These are phyloP conservation scores for Pseudocercospora cruenta DNA, from an alignment of 2,329 filamentous ascomycete genomes.

Conservation along the genomic window DNA sequence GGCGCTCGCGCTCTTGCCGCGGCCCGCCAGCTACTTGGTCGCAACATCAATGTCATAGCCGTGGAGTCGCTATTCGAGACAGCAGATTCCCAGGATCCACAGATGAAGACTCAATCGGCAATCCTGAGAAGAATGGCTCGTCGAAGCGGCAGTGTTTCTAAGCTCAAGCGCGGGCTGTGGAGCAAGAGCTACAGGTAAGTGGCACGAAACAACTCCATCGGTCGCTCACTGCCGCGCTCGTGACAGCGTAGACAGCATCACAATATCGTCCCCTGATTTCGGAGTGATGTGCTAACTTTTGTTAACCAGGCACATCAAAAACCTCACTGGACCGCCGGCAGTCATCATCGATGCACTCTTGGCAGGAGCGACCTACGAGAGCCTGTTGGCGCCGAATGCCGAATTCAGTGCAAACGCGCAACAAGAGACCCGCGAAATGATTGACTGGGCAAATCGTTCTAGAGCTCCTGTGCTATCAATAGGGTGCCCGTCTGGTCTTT, in stretches of 20 bases:
- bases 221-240: no score
- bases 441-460: constrained; percentile 90
- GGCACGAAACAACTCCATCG: no score
- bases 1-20: constrained; percentile 84
- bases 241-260: no score
- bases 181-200: constrained; percentile 53
- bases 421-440: constrained; percentile 81
- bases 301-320: constrained; percentile 56
- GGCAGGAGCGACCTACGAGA: constrained; percentile 85
- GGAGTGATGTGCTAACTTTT: no score
- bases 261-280: no score
- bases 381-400: constrained; percentile 62
- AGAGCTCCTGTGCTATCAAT: constrained; percentile 81
- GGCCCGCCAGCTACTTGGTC: constrained; percentile 82
- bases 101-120: constrained; percentile 77
- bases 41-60: constrained; percentile 77
- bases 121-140: constrained; percentile 76
- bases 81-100: constrained; percentile 77
- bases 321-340: constrained; percentile 67
- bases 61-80: constrained; percentile 85
- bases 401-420: constrained; percentile 64
- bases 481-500: constrained; percentile 88
- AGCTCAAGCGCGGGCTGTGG: constrained; percentile 54
- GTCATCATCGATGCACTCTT: constrained; percentile 88
- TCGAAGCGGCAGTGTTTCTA: constrained; percentile 61